These are phyloP conservation scores for Rhizophora apiculata DNA, from an alignment of 345 rosid genomes.

Conservation along the genomic window DNA sequence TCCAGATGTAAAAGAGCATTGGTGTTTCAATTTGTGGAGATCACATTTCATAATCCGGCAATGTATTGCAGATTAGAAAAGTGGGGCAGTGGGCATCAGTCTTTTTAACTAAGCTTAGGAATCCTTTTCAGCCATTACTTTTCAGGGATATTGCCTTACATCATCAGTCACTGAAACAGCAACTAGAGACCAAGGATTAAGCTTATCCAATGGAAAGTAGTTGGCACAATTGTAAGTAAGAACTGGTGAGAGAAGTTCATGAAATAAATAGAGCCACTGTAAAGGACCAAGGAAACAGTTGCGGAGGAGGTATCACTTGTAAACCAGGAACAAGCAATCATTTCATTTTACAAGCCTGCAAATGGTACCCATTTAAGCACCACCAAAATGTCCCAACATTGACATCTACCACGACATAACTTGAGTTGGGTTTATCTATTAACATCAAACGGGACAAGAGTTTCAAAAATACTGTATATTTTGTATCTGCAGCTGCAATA, in stretches of 20 bases:
- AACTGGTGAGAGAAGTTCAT: not conserved
- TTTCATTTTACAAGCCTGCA: constrained; percentile 10
- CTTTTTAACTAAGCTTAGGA: not conserved
- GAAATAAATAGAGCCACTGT: not conserved
- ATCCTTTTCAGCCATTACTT: not conserved
- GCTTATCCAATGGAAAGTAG: not conserved
- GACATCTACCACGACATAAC: constrained; percentile 6
- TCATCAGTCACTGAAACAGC: constrained; percentile 1
- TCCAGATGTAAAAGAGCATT: not conserved
- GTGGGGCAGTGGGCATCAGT: not conserved
- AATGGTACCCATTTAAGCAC: not conserved
- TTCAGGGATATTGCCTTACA: constrained; percentile 8
- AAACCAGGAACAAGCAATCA: constrained; percentile 4
- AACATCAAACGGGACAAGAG: not conserved
- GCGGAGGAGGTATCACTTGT: not conserved
- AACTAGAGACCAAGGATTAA: not conserved
- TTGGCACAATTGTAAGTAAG: not conserved
- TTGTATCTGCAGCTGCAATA: not conserved
- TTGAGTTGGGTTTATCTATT: not conserved
- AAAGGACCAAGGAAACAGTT: not conserved
- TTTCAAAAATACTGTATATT: not conserved
- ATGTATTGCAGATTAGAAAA: constrained; percentile 9
- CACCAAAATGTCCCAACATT: not conserved
- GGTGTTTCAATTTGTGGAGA: not conserved
- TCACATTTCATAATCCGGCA: not conserved